Percentiles rank a stretch among this genome's conserved stretches.
Evolutionary conservation across 345 rosid genomes (phyloP).

Genomic region (Pugionium dolabratum): DNA sequence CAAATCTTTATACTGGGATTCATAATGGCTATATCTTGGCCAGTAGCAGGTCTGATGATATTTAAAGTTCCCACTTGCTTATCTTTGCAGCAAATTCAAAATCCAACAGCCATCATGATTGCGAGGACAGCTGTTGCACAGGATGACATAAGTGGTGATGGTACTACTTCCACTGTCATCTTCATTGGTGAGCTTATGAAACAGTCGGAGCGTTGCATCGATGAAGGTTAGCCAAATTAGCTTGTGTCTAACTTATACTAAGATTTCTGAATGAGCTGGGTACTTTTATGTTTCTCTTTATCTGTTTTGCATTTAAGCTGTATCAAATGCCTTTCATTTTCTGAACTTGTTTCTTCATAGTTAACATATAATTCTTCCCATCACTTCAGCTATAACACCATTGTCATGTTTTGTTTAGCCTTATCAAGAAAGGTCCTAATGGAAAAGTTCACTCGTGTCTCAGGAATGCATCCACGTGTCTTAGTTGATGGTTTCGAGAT

Average conservation of each 20-base stretch:
- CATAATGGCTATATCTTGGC: background rate
- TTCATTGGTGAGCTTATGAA: slow-evolving; percentile 85
- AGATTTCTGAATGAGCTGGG: background rate
- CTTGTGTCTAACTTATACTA: background rate
- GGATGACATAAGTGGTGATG: slow-evolving; percentile 67
- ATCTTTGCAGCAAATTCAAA: slow-evolving; percentile 89
- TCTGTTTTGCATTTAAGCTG: background rate
- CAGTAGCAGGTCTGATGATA: slow-evolving; percentile 11
- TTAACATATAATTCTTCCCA: background rate
- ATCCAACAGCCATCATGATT: slow-evolving; percentile 97
- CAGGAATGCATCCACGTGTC: slow-evolving; percentile 99
- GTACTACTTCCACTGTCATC: slow-evolving; percentile 92
- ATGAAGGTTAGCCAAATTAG: slow-evolving; percentile 59
- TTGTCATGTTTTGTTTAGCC: slow-evolving; percentile 9
- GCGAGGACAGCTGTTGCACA: slow-evolving; percentile 71
- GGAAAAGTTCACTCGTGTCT: slow-evolving; percentile 7
- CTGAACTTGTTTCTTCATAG: background rate
- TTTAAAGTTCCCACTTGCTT: slow-evolving; percentile 14
- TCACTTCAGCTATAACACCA: background rate
- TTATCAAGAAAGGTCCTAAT: slow-evolving; percentile 12
- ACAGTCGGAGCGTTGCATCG: slow-evolving; percentile 49
- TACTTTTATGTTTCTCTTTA: background rate
- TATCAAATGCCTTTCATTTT: background rate
- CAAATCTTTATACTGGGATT: background rate
- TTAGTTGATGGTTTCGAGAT: slow-evolving; percentile 97